These are phyloP conservation scores for Mariannaea elegans DNA, from an alignment of 2,329 filamentous ascomycete genomes.

Conservation along the genomic window DNA sequence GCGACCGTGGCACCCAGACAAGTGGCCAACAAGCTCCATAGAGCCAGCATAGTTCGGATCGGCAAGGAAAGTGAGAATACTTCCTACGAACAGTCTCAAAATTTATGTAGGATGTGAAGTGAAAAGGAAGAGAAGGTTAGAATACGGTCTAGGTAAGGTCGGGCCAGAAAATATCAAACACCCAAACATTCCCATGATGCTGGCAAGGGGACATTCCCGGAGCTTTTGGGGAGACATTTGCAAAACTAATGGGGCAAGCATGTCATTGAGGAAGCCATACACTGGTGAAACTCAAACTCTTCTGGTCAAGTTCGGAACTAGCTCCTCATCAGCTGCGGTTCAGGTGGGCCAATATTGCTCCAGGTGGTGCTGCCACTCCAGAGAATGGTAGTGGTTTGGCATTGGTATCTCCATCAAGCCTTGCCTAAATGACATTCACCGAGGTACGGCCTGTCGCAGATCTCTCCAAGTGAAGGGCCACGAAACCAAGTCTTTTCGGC, in stretches of 20 bases:
- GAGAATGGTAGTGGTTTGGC: too few relatives aligned
- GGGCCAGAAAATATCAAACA: neutral
- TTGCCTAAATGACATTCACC: too few relatives aligned
- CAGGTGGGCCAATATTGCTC: too few relatives aligned
- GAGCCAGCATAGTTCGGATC: neutral
- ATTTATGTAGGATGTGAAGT: neutral
- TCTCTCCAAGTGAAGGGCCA: too few relatives aligned
- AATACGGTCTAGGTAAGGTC: too few relatives aligned
- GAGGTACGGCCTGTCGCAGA: too few relatives aligned
- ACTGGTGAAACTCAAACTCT: neutral
- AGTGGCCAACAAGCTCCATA: neutral
- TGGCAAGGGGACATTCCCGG: neutral
- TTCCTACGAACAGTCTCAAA: neutral
- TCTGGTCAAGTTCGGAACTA: neutral
- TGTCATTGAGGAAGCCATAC: neutral
- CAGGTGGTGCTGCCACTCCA: too few relatives aligned
- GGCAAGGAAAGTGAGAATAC: neutral
- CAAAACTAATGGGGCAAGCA: neutral
- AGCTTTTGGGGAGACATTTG: neutral
- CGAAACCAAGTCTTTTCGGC: neutral
- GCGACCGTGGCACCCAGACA: neutral
- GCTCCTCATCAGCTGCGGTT: too few relatives aligned
- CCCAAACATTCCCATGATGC: neutral
- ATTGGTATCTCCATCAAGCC: too few relatives aligned
- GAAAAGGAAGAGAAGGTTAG: neutral